Base-by-base conservation (phyloP, 192 early-diverging fungal genomes). In the Tieghemiomyces parasiticus region DNA sequence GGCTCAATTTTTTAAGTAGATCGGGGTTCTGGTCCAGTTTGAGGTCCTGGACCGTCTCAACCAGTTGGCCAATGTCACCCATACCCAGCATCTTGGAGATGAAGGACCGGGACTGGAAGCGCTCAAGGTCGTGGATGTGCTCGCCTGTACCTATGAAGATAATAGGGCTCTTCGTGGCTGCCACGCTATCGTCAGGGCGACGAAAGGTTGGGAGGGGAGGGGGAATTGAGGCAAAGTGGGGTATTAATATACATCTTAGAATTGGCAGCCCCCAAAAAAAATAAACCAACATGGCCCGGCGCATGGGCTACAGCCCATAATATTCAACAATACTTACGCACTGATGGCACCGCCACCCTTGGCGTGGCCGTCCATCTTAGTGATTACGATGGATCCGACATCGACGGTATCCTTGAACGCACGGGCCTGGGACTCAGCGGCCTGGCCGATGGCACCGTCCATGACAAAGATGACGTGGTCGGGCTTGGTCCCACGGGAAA, bases 321-420 rank as follows among this genome's bases (percentile, higher is more conserved):
- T 24, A n/a, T 35, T 22, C 26, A 38, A 12, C 16, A n/a, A n/a
- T 22, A 68, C 77, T 64, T 76, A 78, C 67, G 94, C 94, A 35
- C 92, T 94, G 46, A 97, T 97, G 28, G 94, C 94, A 75, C 94
- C 94, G 69, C 94, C 94, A 67, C 94, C 94, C 71, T 95, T 97
- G 24, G 94, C 94, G 60, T 97, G 94, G 22, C 94, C 94, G 68
- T 97, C 94, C 89, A 97, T 92, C 74, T 97, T 97, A 48, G 94
- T 97, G 33, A 97, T 91, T 64, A 97, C 87, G 49, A 97, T 92
- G 3, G 93, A 94, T 56, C 94, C 94, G 51, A 97, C 86, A 47
- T 90, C 77, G 20, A 92, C 89, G 14, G 89, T 85, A 67, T 93
- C 87, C 61, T 89, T 87, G 61, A 97, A 97, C 35, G 91, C 93